Conservation (phyloP, 2,329 filamentous ascomycete species). For the Aurifilum marmelostoma region DNA sequence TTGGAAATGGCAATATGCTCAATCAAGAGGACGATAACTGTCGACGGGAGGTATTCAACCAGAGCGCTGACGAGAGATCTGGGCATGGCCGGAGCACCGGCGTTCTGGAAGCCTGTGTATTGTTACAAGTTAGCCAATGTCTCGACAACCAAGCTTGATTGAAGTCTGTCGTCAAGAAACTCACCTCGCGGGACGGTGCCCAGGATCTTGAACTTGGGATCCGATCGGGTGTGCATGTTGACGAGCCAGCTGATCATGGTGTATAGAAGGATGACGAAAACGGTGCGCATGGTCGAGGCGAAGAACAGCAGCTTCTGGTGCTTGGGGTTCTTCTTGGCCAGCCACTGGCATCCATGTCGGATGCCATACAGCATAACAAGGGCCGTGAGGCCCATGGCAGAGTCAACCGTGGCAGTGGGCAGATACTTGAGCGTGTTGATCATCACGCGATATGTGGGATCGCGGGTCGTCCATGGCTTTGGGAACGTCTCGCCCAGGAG, state of each 20-base stretch:
- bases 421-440: constrained; percentile 81
- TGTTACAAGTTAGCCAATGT: constrained; percentile 2
- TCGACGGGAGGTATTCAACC: constrained; percentile 74
- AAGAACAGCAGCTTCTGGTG: constrained; percentile 84
- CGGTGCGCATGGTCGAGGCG: constrained; percentile 84
- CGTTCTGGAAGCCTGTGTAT: constrained; percentile 74
- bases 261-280: constrained; percentile 89
- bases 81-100: constrained; percentile 72
- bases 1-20: constrained; percentile 98
- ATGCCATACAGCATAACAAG: constrained; percentile 77
- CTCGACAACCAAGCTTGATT: neutral
- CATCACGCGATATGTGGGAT: constrained; percentile 77
- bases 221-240: constrained; percentile 67
- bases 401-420: constrained; percentile 70
- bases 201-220: constrained; percentile 75
- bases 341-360: constrained; percentile 64
- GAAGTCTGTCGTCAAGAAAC: constrained; percentile 22
- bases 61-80: constrained; percentile 69
- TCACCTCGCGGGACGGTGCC: constrained; percentile 75
- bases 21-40: constrained; percentile 91
- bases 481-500: constrained; percentile 80
- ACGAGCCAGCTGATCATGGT: constrained; percentile 87
- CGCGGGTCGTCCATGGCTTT: constrained; percentile 62
- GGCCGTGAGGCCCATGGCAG: constrained; percentile 85
- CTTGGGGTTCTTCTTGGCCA: constrained; percentile 70